Percentiles rank a stretch among this genome's conserved stretches.
Conservation (phyloP, 2,329 filamentous ascomycete species). For the Aspergillus sp. region DNA sequence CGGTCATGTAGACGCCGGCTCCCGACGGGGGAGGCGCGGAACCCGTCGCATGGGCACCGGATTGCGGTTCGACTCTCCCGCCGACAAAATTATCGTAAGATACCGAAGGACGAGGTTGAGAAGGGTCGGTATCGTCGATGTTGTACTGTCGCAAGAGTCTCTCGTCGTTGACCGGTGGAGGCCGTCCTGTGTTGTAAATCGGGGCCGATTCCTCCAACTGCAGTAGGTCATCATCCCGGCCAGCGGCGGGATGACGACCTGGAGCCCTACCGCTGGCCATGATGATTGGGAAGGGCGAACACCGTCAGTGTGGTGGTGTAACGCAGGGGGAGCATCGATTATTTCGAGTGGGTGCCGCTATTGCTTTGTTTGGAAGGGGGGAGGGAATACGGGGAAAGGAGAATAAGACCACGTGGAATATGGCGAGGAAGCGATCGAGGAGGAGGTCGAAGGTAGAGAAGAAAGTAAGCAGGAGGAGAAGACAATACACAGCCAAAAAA, state of each 20-base stretch:
- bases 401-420: conserved; percentile 4
- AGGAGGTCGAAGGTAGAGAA: background rate
- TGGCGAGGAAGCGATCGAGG: conserved; percentile 8
- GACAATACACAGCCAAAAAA: background rate
- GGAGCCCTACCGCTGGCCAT: conserved; percentile 56
- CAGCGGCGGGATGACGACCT: conserved; percentile 47
- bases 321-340: conserved; percentile 44
- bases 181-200: conserved; percentile 71
- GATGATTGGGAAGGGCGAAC: conserved; percentile 36
- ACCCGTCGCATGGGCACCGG: conserved; percentile 47
- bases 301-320: conserved; percentile 31
- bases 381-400: background rate
- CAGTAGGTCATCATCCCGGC: conserved; percentile 46
- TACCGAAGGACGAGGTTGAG: conserved; percentile 73
- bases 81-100: conserved; percentile 97
- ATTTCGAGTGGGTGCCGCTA: conserved; percentile 6
- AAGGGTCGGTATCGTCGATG: conserved; percentile 63
- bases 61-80: conserved; percentile 53
- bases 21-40: conserved; percentile 27
- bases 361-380: conserved; percentile 4
- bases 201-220: conserved; percentile 42
- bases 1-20: conserved; percentile 35
- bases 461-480: background rate
- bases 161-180: conserved; percentile 77
- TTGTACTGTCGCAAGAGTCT: conserved; percentile 74